phyloP scores from a whole-genome alignment of 805 yeast genomes.

The Candida suzukii region DNA sequence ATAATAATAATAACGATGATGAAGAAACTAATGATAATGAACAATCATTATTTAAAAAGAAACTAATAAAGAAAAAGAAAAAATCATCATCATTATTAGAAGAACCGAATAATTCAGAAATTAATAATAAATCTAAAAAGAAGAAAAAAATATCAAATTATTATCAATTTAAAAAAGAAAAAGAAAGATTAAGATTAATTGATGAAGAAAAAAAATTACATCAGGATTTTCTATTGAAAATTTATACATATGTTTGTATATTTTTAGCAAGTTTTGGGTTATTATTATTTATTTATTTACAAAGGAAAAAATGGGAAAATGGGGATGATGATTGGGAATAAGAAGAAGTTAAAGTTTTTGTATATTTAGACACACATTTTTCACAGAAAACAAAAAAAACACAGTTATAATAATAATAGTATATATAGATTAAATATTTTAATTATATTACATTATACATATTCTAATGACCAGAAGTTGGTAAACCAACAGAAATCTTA shows the following conservation, averaged over 20 bases:
- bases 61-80: too few species aligned
- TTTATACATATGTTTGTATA: neutral
- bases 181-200: neutral
- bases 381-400: too few species aligned
- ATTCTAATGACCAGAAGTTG: constrained; percentile 67
- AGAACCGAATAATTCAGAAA: neutral
- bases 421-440: too few species aligned
- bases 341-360: too few species aligned
- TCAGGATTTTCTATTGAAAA: neutral
- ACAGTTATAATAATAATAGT: too few species aligned
- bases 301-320: constrained; percentile 22
- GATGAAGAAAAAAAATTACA: neutral
- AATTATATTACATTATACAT: too few species aligned
- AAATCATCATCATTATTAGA: neutral
- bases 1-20: neutral
- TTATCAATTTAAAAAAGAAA: constrained; percentile 2
- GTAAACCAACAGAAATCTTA: constrained; percentile 90
- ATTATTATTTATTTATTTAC: constrained; percentile 20
- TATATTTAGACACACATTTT: too few species aligned
- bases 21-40: neutral
- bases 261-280: constrained; percentile 14
- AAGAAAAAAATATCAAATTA: constrained; percentile 2
- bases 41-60: too few species aligned
- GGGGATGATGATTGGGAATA: neutral
- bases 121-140: neutral